Conservation (phyloP, 2,329 filamentous ascomycete species). For the Aspergillus fischeri region DNA sequence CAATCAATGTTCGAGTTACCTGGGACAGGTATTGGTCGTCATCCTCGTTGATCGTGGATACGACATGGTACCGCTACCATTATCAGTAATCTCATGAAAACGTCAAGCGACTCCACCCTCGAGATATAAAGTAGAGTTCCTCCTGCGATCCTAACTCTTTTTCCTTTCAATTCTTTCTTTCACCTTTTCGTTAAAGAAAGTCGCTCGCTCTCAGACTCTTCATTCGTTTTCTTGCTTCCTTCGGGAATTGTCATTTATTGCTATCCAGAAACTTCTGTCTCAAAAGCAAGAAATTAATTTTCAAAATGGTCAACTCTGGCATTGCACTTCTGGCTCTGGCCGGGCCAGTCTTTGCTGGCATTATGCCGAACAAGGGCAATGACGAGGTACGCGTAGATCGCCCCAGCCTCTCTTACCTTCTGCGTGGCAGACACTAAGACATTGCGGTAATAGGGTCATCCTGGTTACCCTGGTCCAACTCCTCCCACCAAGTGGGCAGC, state of each 20-base stretch:
- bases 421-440: neutral
- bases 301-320: constrained; percentile 34
- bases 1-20: neutral
- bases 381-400: constrained; percentile 3
- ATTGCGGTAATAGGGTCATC: neutral
- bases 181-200: constrained; percentile 11
- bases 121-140: constrained; percentile 24
- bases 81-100: constrained; percentile 13
- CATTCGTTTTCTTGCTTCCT: constrained; percentile 20
- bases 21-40: constrained; percentile 5
- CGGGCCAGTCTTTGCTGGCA: constrained; percentile 33
- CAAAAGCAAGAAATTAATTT: constrained; percentile 6
- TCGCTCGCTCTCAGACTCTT: constrained; percentile 16
- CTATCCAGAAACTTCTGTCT: constrained; percentile 14
- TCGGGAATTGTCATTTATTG: constrained; percentile 3
- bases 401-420: neutral
- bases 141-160: constrained; percentile 1
- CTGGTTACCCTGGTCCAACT: neutral
- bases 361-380: constrained; percentile 22
- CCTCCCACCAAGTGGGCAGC: neutral
- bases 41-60: constrained; percentile 19
- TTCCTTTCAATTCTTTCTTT: constrained; percentile 6
- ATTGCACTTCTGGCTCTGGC: constrained; percentile 34
- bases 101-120: constrained; percentile 2
- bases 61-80: constrained; percentile 22